Evolutionary conservation across 805 yeast genomes (phyloP).

Genomic region (Ogataea siamensis): DNA sequence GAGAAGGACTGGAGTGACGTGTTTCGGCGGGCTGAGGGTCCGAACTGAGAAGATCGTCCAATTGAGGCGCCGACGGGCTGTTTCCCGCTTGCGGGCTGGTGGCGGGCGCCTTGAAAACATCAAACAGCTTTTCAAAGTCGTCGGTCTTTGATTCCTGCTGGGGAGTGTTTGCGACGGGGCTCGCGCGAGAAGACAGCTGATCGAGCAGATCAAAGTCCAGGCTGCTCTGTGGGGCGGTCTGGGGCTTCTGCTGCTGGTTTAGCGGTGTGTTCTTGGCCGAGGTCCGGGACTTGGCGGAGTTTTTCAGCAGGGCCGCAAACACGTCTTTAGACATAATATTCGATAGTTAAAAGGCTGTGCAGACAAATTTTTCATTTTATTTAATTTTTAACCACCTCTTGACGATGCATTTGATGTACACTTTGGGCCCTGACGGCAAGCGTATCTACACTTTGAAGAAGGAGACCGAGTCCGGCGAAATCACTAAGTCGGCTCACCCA

Average conservation of each 20-base stretch:
- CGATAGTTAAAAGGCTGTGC: slow-evolving; percentile 13
- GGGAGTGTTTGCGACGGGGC: slow-evolving; percentile 10
- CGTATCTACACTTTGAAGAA: slow-evolving; percentile 91
- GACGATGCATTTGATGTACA: slow-evolving; percentile 97
- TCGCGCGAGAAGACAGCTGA: slow-evolving; percentile 13
- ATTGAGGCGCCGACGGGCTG: no score
- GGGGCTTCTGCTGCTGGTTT: slow-evolving; percentile 35
- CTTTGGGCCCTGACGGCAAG: slow-evolving; percentile 91
- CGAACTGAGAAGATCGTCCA: no score
- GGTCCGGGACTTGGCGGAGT: slow-evolving; percentile 31
- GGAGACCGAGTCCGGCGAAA: slow-evolving; percentile 78
- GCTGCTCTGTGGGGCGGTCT: slow-evolving; percentile 28
- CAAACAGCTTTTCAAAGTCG: slow-evolving; percentile 23
- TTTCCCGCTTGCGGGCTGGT: background rate
- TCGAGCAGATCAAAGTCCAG: slow-evolving; percentile 39
- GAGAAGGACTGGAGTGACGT: no score
- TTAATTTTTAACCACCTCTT: background rate
- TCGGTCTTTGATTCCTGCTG: slow-evolving; percentile 11
- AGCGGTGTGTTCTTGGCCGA: slow-evolving; percentile 31
- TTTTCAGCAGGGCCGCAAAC: slow-evolving; percentile 41
- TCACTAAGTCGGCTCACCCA: slow-evolving; percentile 98
- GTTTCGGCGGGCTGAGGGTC: no score
- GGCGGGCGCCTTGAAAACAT: slow-evolving; percentile 20
- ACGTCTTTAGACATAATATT: slow-evolving; percentile 34
- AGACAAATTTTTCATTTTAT: slow-evolving; percentile 6